These are phyloP conservation scores for Nakazawaea sp. DNA, from an alignment of 805 yeast genomes.

Conservation along the genomic window DNA sequence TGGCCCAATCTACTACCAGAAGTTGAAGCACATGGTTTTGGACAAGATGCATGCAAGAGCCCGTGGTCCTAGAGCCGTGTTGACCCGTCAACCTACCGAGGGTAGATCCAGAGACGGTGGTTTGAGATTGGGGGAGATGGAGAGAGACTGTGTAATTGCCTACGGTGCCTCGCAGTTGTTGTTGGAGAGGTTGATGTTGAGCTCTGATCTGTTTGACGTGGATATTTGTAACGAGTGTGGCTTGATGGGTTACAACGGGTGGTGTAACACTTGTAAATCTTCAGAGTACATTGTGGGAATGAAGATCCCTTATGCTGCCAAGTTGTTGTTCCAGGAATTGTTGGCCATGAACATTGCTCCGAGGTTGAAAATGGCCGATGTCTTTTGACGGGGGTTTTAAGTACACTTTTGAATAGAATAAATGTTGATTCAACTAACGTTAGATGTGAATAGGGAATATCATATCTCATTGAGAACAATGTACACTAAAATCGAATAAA, in stretches of 20 bases:
- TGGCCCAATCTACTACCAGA: constrained; percentile 97
- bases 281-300: constrained; percentile 81
- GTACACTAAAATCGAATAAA: too few species aligned
- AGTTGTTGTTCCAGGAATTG: constrained; percentile 91
- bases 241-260: constrained; percentile 92
- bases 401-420: too few species aligned
- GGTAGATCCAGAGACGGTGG: constrained; percentile 99
- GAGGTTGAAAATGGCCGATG: constrained; percentile 82
- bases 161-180: constrained; percentile 96
- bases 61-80: constrained; percentile 96
- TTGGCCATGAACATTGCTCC: constrained; percentile 99
- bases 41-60: constrained; percentile 99
- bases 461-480: too few species aligned
- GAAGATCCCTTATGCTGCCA: constrained; percentile 99
- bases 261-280: constrained; percentile 96
- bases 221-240: constrained; percentile 94
- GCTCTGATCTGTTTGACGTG: constrained; percentile 97
- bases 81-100: constrained; percentile 97
- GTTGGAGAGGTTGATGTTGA: constrained; percentile 89
- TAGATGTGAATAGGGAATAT: not conserved
- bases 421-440: too few species aligned
- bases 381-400: too few species aligned
- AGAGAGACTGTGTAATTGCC: constrained; percentile 98
- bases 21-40: constrained; percentile 96
- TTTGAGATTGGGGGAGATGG: constrained; percentile 98